Percentiles rank a stretch among this genome's conserved stretches.
Evolutionary conservation across 257 asterid species (phyloP).

Genomic region (Striga asiatica): DNA sequence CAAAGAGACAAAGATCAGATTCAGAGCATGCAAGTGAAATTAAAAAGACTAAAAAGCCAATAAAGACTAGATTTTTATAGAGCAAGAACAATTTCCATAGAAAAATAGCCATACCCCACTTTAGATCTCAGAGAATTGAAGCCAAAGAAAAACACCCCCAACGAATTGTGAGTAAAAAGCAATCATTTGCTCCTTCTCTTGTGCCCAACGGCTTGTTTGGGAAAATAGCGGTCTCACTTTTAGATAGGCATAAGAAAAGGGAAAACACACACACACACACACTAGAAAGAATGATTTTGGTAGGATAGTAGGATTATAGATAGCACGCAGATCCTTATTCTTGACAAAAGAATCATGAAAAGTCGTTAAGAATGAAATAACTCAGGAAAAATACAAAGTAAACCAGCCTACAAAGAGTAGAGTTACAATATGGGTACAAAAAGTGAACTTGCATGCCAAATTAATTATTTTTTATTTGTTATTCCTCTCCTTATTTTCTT

Average conservation of each 20-base stretch:
- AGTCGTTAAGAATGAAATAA: too few relatives aligned
- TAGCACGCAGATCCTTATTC: too few relatives aligned
- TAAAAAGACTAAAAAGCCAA: not conserved
- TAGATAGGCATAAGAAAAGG: not conserved
- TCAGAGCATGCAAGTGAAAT: not conserved
- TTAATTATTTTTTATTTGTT: too few relatives aligned
- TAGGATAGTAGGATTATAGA: too few relatives aligned
- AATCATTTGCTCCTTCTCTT: constrained; percentile 42
- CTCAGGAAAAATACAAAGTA: not conserved
- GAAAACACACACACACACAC: not conserved
- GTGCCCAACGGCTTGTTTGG: constrained; percentile 37
- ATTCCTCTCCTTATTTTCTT: constrained; percentile 3
- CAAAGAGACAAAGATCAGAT: not conserved
- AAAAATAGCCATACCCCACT: constrained; percentile 30
- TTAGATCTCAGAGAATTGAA: constrained; percentile 46
- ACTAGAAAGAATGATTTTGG: constrained; percentile 12
- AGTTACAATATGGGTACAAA: constrained; percentile 25
- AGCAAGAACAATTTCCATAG: constrained; percentile 15
- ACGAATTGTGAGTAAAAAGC: constrained; percentile 25
- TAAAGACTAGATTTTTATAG: constrained; percentile 24
- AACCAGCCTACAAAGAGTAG: constrained; percentile 26
- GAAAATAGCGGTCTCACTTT: constrained; percentile 28
- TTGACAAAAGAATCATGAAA: constrained; percentile 24
- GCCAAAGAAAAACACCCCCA: constrained; percentile 33
- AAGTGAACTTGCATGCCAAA: constrained; percentile 37